A percentile compares a stretch with the other conserved stretches of the same genome.
Conservation (phyloP, 768 basidiomycete genomes). For the Cyclocybe aegerita region DNA sequence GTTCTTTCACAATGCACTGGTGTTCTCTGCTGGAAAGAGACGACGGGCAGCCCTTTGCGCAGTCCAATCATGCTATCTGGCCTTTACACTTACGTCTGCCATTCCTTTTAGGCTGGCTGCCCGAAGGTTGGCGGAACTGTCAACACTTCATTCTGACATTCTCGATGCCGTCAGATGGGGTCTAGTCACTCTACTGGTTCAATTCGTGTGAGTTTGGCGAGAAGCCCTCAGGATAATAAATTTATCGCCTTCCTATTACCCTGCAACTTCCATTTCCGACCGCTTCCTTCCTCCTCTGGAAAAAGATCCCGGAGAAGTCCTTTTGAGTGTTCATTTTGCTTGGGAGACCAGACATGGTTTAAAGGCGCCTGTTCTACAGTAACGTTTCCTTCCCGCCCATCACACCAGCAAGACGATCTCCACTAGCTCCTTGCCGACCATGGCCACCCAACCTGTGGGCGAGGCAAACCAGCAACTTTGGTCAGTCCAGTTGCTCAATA, state of each 20-base stretch:
- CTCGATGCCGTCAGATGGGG: conserved; percentile 23
- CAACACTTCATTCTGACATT: conserved; percentile 16
- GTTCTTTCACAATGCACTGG: neutral
- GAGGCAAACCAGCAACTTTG: conserved; percentile 66
- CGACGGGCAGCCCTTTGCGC: no score
- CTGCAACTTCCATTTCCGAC: conserved; percentile 42
- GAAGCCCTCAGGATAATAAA: conserved; percentile 34
- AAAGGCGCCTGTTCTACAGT: conserved; percentile 43
- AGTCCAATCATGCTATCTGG: neutral
- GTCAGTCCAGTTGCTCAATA: conserved; percentile 36
- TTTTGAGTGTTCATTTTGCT: conserved; percentile 51
- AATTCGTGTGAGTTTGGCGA: conserved; percentile 41
- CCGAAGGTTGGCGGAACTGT: conserved; percentile 18
- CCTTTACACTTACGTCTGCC: conserved; percentile 4
- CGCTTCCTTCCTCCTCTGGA: conserved; percentile 46
- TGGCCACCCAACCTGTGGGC: conserved; percentile 55
- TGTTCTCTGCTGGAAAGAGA: neutral
- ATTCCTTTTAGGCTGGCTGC: conserved; percentile 10
- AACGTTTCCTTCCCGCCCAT: conserved; percentile 42
- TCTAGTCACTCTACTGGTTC: conserved; percentile 18
- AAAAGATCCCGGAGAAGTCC: conserved; percentile 58
- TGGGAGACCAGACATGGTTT: conserved; percentile 41
- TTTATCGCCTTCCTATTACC: conserved; percentile 37
- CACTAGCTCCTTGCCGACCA: conserved; percentile 37
- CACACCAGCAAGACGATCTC: conserved; percentile 25